Evolutionary conservation across 352 stramenopile species (phyloP).

Genomic region (Phytophthora citrophthora): DNA sequence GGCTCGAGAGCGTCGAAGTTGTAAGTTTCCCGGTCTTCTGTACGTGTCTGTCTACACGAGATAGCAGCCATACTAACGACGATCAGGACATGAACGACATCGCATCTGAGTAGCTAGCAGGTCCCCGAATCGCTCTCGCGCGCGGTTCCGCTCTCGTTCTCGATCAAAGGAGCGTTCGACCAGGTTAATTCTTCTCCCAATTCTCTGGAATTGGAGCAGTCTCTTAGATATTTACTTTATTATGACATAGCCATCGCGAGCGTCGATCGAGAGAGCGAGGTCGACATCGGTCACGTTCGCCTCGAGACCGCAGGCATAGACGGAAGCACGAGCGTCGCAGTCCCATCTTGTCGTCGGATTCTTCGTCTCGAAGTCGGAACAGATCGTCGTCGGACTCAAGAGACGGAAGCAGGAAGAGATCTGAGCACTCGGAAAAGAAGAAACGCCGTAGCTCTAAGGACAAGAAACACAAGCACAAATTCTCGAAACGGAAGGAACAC

Average conservation of each 20-base stretch:
- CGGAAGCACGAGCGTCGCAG: constrained; percentile 30
- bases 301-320: constrained; percentile 18
- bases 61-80: constrained; percentile 21
- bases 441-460: constrained; percentile 44
- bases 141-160: constrained; percentile 31
- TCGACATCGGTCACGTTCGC: constrained; percentile 19
- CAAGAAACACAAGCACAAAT: constrained; percentile 47
- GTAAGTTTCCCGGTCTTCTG: constrained; percentile 23
- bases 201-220: background rate
- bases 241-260: constrained; percentile 3
- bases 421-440: constrained; percentile 40
- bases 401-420: constrained; percentile 29
- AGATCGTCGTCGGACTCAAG: constrained; percentile 32
- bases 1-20: constrained; percentile 14
- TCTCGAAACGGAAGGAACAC: constrained; percentile 36
- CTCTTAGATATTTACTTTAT: background rate
- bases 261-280: constrained; percentile 16
- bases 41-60: background rate
- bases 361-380: constrained; percentile 35
- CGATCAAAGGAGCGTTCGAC: constrained; percentile 25
- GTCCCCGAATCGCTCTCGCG: constrained; percentile 22
- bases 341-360: constrained; percentile 21
- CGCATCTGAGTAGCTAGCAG: constrained; percentile 28
- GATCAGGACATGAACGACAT: constrained; percentile 33
- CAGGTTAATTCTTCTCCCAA: constrained; percentile 8